Evolutionary conservation across 371 early-diverging fungal species (phyloP), one percentile per base, ranked within the genome.

Genomic region (Mortierella sp.): DNA sequence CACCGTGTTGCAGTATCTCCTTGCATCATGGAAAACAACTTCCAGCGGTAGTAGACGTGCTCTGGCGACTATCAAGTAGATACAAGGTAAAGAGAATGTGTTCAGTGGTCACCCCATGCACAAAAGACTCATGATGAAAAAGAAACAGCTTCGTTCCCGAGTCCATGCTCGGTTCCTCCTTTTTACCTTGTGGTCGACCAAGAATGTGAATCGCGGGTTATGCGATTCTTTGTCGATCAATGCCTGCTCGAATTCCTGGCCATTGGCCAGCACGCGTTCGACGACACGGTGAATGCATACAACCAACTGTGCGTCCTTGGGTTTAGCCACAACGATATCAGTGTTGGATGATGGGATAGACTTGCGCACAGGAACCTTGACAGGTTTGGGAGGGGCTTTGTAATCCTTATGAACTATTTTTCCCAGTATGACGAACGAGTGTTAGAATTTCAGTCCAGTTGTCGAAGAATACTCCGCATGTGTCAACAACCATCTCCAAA

Each of bases 11-110:
- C 86, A 1, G 87, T 81, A 59, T 97, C 98, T 17, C 95, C 96
- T 67, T 95, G 94, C 60, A 91, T 80, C n/a, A 96, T 79, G 14
- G 97, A 96, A 73, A 86, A 95, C 37, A 96, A 71, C 57, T 90
- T 92, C 97, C 98, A 96, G 21, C 95, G 87, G 79, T 97, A 97
- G 57, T 96, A 96, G 6, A 87, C 74, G 58, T 96, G 97, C 45
- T 94, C 94, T 29, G 86, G 80, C 2, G 87, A 85, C 91, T 90
- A 62, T 17, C 24, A 22, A 48, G 3, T 10, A 34, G 34, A 34
- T 4, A 34, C 10, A 10, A 16, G 44, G 16, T 16, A 44, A 21
- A 3, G 16, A 16, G 5, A 9, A 16, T 44, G 44, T 9, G 44
- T 21, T 14, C 44, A 44, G 44, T 16, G 44, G 6, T 44, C 16